These are phyloP conservation scores for Aureobasidium sp. DNA, from an alignment of 2,329 filamentous ascomycete genomes.

Conservation along the genomic window DNA sequence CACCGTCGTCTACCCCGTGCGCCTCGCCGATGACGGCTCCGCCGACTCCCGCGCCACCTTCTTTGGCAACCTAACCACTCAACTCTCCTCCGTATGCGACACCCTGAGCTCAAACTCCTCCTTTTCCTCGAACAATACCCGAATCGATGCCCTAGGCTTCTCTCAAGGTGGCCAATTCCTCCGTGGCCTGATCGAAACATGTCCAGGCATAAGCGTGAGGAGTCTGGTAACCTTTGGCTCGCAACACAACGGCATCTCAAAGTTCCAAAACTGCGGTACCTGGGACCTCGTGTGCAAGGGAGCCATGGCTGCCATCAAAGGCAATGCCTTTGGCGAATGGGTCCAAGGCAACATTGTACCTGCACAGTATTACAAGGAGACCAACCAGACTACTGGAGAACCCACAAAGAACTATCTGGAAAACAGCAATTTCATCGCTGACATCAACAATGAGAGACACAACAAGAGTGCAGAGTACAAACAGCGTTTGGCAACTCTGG, in stretches of 20 bases:
- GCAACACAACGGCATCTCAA: conserved; percentile 84
- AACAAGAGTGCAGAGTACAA: conserved; percentile 68
- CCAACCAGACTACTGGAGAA: conserved; percentile 46
- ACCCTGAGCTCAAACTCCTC: conserved; percentile 67
- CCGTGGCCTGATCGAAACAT: conserved; percentile 81
- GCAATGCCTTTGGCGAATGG: conserved; percentile 69
- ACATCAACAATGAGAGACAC: conserved; percentile 86
- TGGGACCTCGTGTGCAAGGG: conserved; percentile 74
- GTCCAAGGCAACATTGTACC: conserved; percentile 78
- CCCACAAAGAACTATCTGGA: conserved; percentile 59
- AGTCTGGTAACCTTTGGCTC: conserved; percentile 81
- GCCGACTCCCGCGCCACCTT: conserved; percentile 77
- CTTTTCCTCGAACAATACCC: conserved; percentile 34
- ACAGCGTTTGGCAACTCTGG: conserved; percentile 57
- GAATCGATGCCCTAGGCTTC: conserved; percentile 83
- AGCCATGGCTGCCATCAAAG: conserved; percentile 66
- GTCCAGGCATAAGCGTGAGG: conserved; percentile 73
- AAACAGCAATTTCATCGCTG: conserved; percentile 79
- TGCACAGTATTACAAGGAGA: conserved; percentile 87
- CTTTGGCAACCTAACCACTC: conserved; percentile 77
- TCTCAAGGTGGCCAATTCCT: conserved; percentile 94
- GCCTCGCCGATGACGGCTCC: conserved; percentile 55
- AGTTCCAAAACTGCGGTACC: conserved; percentile 64
- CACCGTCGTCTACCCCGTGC: conserved; percentile 74
- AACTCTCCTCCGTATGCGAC: conserved; percentile 69